phyloP scores from a whole-genome alignment of 805 yeast species.

The Torulaspora microellipsoides region DNA sequence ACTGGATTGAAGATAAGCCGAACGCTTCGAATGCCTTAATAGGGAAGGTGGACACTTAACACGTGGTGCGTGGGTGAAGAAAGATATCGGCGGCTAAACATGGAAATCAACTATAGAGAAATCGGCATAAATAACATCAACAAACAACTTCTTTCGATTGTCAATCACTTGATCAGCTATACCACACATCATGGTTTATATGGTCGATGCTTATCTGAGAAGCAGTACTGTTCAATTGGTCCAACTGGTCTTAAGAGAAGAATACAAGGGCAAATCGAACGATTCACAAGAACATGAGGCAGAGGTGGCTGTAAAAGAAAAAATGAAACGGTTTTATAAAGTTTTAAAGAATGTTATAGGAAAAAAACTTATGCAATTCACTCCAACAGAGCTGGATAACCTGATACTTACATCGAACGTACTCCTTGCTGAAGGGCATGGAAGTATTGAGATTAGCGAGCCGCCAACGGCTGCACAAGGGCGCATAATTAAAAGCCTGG shows the following conservation, averaged over 20 bases:
- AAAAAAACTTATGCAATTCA: constrained; percentile 11
- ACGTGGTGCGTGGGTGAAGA: too few relatives aligned
- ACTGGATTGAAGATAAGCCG: too few relatives aligned
- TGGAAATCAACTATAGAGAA: too few relatives aligned
- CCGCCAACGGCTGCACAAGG: constrained; percentile 26
- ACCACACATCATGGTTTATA: constrained; percentile 11
- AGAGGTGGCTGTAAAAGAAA: constrained; percentile 1
- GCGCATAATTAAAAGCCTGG: constrained; percentile 20
- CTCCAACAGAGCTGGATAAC: constrained; percentile 4
- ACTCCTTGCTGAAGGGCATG: constrained; percentile 26
- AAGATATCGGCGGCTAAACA: too few relatives aligned
- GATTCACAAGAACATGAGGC: neutral
- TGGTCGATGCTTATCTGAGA: constrained; percentile 19
- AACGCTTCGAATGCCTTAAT: too few relatives aligned
- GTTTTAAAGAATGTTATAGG: constrained; percentile 15
- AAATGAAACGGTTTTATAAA: constrained; percentile 10
- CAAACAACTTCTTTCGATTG: too few relatives aligned
- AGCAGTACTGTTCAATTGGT: constrained; percentile 15
- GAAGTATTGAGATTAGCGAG: constrained; percentile 23
- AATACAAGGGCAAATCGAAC: constrained; percentile 2
- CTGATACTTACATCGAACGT: constrained; percentile 12
- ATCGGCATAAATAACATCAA: too few relatives aligned
- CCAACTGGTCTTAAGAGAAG: constrained; percentile 7
- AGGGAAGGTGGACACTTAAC: too few relatives aligned
- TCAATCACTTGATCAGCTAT: neutral